phyloP scores from a whole-genome alignment of 306 rosid species.

The Cotoneaster glaucophyllus region DNA sequence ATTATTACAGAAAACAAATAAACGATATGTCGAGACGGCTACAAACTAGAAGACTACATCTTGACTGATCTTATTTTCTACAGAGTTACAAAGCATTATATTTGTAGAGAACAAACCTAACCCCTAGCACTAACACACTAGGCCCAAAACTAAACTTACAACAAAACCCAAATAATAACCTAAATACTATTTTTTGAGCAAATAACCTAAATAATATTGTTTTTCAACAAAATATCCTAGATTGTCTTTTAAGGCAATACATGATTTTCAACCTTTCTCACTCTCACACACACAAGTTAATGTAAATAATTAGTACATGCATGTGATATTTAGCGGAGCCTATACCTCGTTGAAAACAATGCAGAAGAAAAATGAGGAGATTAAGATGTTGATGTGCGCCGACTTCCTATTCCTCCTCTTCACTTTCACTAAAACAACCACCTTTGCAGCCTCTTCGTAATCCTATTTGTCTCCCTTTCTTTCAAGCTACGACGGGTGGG shows the following conservation, averaged over 20 bases:
- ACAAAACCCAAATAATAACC: no score
- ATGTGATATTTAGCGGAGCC: not conserved
- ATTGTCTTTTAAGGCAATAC: not conserved
- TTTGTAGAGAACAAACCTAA: no score
- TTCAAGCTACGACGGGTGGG: not conserved
- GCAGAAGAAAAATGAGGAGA: not conserved
- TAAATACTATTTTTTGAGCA: no score
- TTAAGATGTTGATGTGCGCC: constrained; percentile 19
- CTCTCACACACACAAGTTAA: not conserved
- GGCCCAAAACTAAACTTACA: no score
- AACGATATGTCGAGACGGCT: no score
- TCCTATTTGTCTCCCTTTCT: constrained; percentile 26
- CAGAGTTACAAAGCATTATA: no score
- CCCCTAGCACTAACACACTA: no score
- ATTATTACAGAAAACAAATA: no score
- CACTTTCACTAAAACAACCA: constrained; percentile 31
- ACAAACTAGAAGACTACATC: no score
- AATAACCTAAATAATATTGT: no score
- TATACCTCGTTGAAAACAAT: not conserved
- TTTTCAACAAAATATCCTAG: no score
- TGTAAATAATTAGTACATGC: not conserved
- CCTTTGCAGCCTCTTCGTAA: constrained; percentile 16
- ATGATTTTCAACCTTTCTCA: not conserved
- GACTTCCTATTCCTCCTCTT: not conserved
- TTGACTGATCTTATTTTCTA: no score